Evolutionary conservation across 768 basidiomycete species (phyloP).

Genomic region (Tulasnella sp.): DNA sequence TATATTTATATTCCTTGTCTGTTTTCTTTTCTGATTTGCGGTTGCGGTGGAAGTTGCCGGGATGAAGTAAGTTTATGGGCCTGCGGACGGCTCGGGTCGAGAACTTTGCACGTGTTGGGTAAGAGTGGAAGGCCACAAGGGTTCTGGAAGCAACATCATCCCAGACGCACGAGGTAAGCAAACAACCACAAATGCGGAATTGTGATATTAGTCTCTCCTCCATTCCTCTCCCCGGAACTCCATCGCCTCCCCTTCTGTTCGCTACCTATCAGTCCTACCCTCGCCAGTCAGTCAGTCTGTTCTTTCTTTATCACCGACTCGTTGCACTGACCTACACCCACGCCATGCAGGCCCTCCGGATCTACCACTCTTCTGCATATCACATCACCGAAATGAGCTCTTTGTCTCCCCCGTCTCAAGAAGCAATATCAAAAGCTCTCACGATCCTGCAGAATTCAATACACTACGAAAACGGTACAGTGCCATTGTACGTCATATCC

Average conservation of each 20-base stretch:
- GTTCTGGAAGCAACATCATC: background rate
- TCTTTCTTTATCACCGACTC: background rate
- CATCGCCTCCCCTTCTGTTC: background rate
- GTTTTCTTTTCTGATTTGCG: background rate
- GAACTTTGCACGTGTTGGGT: slow-evolving; percentile 1
- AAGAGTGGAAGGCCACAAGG: background rate
- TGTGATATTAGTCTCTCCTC: slow-evolving; percentile 1
- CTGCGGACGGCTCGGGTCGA: background rate
- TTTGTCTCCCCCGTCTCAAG: slow-evolving; percentile 4
- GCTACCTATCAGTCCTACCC: background rate
- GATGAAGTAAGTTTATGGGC: background rate
- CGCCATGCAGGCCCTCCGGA: background rate
- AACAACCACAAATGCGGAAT: background rate
- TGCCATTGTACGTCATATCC: background rate
- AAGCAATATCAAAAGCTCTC: background rate
- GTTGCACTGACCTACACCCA: background rate
- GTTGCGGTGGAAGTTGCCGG: slow-evolving; percentile 9
- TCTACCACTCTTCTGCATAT: background rate
- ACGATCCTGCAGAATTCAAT: slow-evolving; percentile 1
- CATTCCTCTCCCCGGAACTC: background rate
- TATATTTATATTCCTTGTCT: background rate
- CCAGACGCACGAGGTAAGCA: background rate
- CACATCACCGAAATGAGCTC: background rate
- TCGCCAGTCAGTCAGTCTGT: background rate
- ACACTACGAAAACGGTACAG: slow-evolving; percentile 5